Evolutionary conservation across 805 yeast genomes (phyloP), one percentile per base, ranked within the genome.

Genomic region (Monosporozyma yasuniensis): DNA sequence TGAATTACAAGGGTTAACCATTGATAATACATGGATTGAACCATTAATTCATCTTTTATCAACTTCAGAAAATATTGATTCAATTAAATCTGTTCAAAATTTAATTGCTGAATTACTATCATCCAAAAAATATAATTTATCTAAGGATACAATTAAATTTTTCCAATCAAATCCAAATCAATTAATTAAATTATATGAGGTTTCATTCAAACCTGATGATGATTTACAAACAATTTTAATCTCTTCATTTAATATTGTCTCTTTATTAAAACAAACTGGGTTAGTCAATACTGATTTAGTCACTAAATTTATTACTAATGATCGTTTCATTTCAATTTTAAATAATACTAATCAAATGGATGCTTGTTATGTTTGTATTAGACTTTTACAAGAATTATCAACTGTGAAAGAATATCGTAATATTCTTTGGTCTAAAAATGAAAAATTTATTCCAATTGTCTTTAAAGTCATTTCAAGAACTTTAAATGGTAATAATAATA

Each of bases 371-470:
- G 59, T 63, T 32, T 59, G 64, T 45, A 58, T 66, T 32, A 55
- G 70, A 49, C 51, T 64, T 41, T 47, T 66, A 42, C 69, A 66
- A 54, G 70, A 66, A 51, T 50, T 66, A 28, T 52, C 58, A 6
- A 54, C 63, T n/a, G 49, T 63, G n/a, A 56, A 57, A 47, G 53
- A 53, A 19, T 65, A 64, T 53, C 54, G 66, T 35, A 21, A 47
- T 7, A 47, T 57, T 25, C 56, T 64, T 41, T 66, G 67, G 67
- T 25, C 50, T 11, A 48, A 58, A 11, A 74, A 75, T 49, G 54
- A 63, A 4, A 67, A 71, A 42, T 70, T 69, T 47, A 65, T 81
- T 44, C 81, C 83, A 8, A 70, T 75, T 0, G 59, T 84, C 34
- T 67, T 79, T 52, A 67, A 65, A 50, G 71, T 79, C 43, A 68